These are phyloP conservation scores for Helenozyma rhizophorensis DNA, from an alignment of 805 yeast genomes.

Conservation along the genomic window DNA sequence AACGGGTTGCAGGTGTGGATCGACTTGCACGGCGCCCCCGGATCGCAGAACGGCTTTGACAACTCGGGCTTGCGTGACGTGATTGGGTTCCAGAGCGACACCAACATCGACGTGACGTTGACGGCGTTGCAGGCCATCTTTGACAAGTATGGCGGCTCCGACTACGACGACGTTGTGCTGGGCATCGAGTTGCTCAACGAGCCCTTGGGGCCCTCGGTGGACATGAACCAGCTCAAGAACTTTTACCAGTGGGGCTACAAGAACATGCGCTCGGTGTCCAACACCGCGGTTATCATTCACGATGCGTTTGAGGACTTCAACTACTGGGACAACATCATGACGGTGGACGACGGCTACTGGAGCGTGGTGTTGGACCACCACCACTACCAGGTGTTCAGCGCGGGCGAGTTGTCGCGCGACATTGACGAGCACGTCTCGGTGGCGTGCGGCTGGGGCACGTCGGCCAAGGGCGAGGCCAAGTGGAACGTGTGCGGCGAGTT, in stretches of 20 bases:
- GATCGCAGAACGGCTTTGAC: constrained; percentile 94
- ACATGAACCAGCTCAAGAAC: constrained; percentile 52
- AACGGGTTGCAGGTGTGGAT: constrained; percentile 75
- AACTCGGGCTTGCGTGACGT: constrained; percentile 81
- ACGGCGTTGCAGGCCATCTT: constrained; percentile 52
- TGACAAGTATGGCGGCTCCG: constrained; percentile 56
- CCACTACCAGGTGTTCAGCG: constrained; percentile 80
- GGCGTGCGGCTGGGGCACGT: constrained; percentile 16
- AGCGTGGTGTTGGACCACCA: constrained; percentile 84
- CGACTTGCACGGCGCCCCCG: constrained; percentile 95
- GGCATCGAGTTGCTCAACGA: constrained; percentile 88
- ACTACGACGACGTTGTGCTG: constrained; percentile 65
- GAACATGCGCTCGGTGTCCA: constrained; percentile 50
- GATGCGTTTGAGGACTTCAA: constrained; percentile 69
- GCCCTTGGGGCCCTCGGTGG: constrained; percentile 73
- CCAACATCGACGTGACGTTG: constrained; percentile 38
- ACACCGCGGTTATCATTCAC: constrained; percentile 64
- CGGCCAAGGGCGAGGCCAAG: constrained; percentile 13
- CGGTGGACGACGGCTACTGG: constrained; percentile 37
- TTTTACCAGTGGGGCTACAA: constrained; percentile 64
- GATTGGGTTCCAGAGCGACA: constrained; percentile 13
- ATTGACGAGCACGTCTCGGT: constrained; percentile 56
- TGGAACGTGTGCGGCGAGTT: constrained; percentile 18
- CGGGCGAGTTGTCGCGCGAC: constrained; percentile 52
- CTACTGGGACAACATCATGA: constrained; percentile 56